A percentile compares a stretch with the other conserved stretches of the same genome.
phyloP scores from a whole-genome alignment of 1,284 basidiomycete genomes.

The Ganoderma multipileum region DNA sequence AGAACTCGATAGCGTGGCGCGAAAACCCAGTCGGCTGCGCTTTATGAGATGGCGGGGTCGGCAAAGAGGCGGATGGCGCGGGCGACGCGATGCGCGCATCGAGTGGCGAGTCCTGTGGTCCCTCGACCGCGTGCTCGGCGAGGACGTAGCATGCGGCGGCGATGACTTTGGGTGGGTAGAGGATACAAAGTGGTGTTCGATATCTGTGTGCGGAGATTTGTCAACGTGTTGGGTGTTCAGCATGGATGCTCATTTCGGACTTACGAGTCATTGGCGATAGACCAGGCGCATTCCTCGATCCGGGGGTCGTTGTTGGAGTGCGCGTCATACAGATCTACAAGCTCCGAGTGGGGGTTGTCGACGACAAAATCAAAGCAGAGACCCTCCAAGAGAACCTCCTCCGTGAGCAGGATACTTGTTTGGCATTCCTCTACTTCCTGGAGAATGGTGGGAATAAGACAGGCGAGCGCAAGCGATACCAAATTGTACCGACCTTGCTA shows the following conservation, averaged over 20 bases:
- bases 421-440: constrained; percentile 82
- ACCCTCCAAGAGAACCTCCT: constrained; percentile 87
- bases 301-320: constrained; percentile 52
- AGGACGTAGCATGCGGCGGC: constrained; percentile 79
- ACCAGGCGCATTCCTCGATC: constrained; percentile 81
- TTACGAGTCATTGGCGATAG: constrained; percentile 84
- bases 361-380: constrained; percentile 93
- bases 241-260: constrained; percentile 39
- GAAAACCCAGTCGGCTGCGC: constrained; percentile 72
- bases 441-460: not conserved
- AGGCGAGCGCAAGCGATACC: not conserved
- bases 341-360: constrained; percentile 80
- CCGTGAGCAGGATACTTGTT: constrained; percentile 75
- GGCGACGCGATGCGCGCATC: constrained; percentile 58
- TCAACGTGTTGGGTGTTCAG: not conserved
- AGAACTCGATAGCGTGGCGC: constrained; percentile 70
- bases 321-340: constrained; percentile 71
- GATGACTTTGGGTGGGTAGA: constrained; percentile 70
- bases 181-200: constrained; percentile 76
- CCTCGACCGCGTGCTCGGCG: constrained; percentile 72
- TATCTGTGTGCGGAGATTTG: constrained; percentile 51
- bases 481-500: constrained; percentile 53
- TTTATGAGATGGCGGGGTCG: constrained; percentile 72
- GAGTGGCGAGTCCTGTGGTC: constrained; percentile 72
- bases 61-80: constrained; percentile 41